Conservation (phyloP, 306 rosid species). For the Trichosanthes truncata region DNA sequence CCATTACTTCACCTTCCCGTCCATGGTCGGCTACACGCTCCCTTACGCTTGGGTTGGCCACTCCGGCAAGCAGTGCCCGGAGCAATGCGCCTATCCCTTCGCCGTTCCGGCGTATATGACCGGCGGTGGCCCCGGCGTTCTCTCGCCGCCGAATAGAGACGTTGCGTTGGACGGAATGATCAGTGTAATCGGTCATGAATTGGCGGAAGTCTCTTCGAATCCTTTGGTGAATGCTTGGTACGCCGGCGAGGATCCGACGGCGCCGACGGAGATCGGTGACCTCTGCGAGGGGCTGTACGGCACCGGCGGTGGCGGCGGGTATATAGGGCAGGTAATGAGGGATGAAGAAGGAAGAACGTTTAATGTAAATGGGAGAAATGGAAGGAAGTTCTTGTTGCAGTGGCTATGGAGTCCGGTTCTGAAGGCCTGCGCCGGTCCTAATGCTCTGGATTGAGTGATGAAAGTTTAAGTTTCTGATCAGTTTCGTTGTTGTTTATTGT, state of each 20-base stretch:
- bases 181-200: slow-evolving; percentile 47
- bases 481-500: neutral
- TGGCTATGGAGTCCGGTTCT: slow-evolving; percentile 89
- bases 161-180: slow-evolving; percentile 54
- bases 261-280: slow-evolving; percentile 92
- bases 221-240: slow-evolving; percentile 89
- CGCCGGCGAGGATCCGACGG: slow-evolving; percentile 94
- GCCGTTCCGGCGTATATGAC: slow-evolving; percentile 74
- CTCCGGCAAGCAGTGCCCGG: slow-evolving; percentile 85
- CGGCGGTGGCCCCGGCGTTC: slow-evolving; percentile 56
- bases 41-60: slow-evolving; percentile 97
- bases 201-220: slow-evolving; percentile 48
- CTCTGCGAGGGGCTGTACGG: slow-evolving; percentile 89
- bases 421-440: slow-evolving; percentile 89
- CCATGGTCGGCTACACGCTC: slow-evolving; percentile 74
- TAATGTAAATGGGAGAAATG: slow-evolving; percentile 55
- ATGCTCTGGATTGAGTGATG: slow-evolving; percentile 46
- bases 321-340: slow-evolving; percentile 73
- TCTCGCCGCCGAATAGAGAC: slow-evolving; percentile 45
- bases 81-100: slow-evolving; percentile 86
- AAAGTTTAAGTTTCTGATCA: neutral
- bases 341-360: slow-evolving; percentile 52
- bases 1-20: slow-evolving; percentile 88
- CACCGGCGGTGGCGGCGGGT: slow-evolving; percentile 89
- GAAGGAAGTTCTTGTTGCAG: slow-evolving; percentile 65